A percentile compares a stretch with the other conserved stretches of the same genome.
Conservation (phyloP, 140 eudicot genomes). For the Bidens hawaiensis region DNA sequence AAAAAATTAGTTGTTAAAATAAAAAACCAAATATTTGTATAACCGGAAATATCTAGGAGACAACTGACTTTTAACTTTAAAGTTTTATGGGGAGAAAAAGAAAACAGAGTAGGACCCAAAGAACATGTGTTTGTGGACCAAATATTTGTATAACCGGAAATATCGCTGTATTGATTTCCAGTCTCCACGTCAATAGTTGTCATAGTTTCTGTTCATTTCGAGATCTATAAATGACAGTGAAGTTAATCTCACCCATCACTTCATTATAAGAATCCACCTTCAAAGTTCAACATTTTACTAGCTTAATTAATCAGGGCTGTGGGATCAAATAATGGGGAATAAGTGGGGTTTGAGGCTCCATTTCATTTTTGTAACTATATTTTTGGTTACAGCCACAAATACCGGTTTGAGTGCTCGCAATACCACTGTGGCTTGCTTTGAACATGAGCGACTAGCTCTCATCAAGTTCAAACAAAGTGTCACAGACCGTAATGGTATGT, state of each 20-base stretch:
- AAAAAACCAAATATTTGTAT: too few species aligned
- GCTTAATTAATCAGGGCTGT: too few species aligned
- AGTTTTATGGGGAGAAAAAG: too few species aligned
- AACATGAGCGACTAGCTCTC: constrained; percentile 6
- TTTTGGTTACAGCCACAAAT: not conserved
- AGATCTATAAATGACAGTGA: not conserved
- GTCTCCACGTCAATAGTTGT: too few species aligned
- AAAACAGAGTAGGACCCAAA: too few species aligned
- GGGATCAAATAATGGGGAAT: not conserved
- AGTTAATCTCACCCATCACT: not conserved
- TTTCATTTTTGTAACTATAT: not conserved
- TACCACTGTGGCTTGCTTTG: not conserved
- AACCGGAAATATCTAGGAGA: too few species aligned
- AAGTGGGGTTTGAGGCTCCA: not conserved
- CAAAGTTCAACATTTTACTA: not conserved
- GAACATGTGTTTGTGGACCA: too few species aligned
- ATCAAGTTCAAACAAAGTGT: constrained; percentile 1
- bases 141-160: too few species aligned
- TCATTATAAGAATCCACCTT: not conserved
- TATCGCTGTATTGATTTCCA: too few species aligned
- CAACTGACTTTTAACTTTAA: too few species aligned
- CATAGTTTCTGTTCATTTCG: too few species aligned
- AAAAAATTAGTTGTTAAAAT: too few species aligned
- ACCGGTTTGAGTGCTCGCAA: not conserved
- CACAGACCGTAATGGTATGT: not conserved